Percentiles rank a stretch among this genome's conserved stretches.
These are phyloP conservation scores for Erodium moschatum DNA, from an alignment of 441 rosid species.

Conservation along the genomic window DNA sequence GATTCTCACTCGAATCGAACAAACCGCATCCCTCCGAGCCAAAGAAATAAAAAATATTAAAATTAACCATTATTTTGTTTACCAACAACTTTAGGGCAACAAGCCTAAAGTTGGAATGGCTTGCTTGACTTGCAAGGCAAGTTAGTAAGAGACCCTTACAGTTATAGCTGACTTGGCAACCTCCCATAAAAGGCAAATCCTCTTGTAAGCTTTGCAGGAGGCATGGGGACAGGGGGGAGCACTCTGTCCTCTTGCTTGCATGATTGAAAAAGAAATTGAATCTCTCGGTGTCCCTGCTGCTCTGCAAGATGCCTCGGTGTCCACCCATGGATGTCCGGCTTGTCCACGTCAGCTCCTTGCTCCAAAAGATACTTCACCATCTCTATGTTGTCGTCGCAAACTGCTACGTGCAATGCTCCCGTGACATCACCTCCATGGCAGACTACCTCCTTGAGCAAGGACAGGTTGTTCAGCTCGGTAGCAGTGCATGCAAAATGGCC, in stretches of 20 bases:
- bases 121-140: too few relatives aligned
- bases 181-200: background rate
- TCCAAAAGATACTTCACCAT: constrained; percentile 62
- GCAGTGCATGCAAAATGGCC: constrained; percentile 51
- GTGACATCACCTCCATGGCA: constrained; percentile 58
- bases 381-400: constrained; percentile 61
- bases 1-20: too few relatives aligned
- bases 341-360: constrained; percentile 68
- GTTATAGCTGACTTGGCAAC: background rate
- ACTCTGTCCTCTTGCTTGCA: constrained; percentile 15
- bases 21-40: too few relatives aligned
- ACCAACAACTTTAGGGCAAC: too few relatives aligned
- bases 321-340: constrained; percentile 64
- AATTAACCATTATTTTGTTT: too few relatives aligned
- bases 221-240: background rate
- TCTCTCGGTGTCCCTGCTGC: constrained; percentile 33
- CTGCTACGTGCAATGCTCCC: constrained; percentile 56
- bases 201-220: constrained; percentile 21
- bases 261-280: constrained; percentile 14
- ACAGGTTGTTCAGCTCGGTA: constrained; percentile 49
- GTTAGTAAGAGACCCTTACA: too few relatives aligned
- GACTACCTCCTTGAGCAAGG: constrained; percentile 47
- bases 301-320: constrained; percentile 65
- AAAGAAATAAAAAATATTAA: too few relatives aligned
- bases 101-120: too few relatives aligned